A percentile compares a stretch with the other conserved stretches of the same genome.
Conservation (phyloP, 176 grass and related monocot genomes). For the Avena insularis region DNA sequence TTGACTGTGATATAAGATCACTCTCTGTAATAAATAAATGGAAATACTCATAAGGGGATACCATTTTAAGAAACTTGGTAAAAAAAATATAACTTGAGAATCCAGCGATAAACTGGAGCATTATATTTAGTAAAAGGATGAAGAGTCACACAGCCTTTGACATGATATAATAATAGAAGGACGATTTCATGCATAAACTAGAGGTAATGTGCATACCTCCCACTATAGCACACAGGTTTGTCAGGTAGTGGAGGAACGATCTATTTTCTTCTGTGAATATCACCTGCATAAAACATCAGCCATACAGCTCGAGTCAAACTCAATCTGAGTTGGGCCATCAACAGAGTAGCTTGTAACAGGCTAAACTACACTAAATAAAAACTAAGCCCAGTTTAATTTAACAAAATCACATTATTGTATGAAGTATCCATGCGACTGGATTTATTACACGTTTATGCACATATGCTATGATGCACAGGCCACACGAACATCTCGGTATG, state of each 20-base stretch:
- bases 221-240: conserved; percentile 91
- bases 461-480: background rate
- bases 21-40: background rate
- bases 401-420: background rate
- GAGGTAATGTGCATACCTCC: conserved; percentile 64
- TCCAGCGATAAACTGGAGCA: background rate
- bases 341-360: background rate
- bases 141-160: conserved; percentile 3
- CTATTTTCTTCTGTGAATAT: conserved; percentile 88
- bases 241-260: conserved; percentile 87
- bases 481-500: background rate
- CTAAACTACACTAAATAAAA: conserved; percentile 2
- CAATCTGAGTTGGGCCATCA: background rate
- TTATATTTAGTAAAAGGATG: background rate
- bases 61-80: background rate
- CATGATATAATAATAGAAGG: conserved; percentile 17
- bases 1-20: background rate
- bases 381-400: background rate
- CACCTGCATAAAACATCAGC: conserved; percentile 65
- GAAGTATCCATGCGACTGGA: background rate
- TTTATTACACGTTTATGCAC: background rate
- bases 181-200: conserved; percentile 20
- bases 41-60: background rate
- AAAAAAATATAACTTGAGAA: background rate
- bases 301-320: conserved; percentile 16